phyloP scores from a whole-genome alignment of 331 rosid species.

The Pyracantha coccinea region DNA sequence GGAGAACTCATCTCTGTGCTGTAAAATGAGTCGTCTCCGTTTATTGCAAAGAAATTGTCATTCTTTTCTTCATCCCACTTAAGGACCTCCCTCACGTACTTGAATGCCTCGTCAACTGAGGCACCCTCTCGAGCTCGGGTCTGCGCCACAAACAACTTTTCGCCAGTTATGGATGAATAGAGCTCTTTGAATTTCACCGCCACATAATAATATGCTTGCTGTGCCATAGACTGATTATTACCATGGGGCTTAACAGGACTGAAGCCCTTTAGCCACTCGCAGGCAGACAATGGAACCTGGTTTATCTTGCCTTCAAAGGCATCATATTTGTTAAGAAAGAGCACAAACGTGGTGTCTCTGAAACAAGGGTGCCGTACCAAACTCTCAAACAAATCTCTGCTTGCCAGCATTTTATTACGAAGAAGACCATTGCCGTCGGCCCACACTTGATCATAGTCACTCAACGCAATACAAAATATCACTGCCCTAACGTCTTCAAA shows the following conservation, averaged over 20 bases:
- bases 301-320: slow-evolving; percentile 69
- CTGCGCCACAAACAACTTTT: slow-evolving; percentile 65
- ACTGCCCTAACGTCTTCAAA: slow-evolving; percentile 78
- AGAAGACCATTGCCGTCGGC: slow-evolving; percentile 30
- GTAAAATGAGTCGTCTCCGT: slow-evolving; percentile 70
- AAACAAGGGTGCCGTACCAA: slow-evolving; percentile 73
- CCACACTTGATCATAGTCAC: slow-evolving; percentile 78
- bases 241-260: slow-evolving; percentile 62
- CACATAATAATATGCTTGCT: slow-evolving; percentile 63
- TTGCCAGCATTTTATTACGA: slow-evolving; percentile 60
- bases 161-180: slow-evolving; percentile 45
- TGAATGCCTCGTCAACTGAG: slow-evolving; percentile 68
- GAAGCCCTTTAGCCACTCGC: slow-evolving; percentile 84
- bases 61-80: slow-evolving; percentile 82
- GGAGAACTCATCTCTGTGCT: slow-evolving; percentile 65
- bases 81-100: slow-evolving; percentile 65
- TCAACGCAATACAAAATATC: slow-evolving; percentile 70
- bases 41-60: slow-evolving; percentile 42
- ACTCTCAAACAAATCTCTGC: slow-evolving; percentile 73
- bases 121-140: slow-evolving; percentile 54
- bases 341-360: slow-evolving; percentile 62
- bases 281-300: slow-evolving; percentile 53
- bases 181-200: slow-evolving; percentile 89
- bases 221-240: slow-evolving; percentile 62
- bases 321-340: slow-evolving; percentile 70